phyloP scores from a whole-genome alignment of 495 filamentous ascomycete species.

The Penicillium atrosanguineum region DNA sequence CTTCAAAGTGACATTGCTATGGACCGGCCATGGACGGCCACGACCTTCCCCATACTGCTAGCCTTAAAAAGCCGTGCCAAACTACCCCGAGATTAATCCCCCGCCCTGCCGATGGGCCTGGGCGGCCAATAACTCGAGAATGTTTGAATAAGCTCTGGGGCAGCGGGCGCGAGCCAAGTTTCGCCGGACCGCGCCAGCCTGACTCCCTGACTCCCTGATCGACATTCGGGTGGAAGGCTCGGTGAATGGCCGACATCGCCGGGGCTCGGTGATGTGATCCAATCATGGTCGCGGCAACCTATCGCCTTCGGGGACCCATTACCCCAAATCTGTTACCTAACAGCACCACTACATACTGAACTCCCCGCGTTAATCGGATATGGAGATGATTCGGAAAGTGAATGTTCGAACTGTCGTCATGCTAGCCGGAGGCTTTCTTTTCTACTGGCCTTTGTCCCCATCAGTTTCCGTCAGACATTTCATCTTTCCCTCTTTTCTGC shows the following conservation, averaged over 20 bases:
- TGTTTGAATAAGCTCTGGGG: constrained; percentile 17
- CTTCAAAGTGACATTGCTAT: too few species aligned
- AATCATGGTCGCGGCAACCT: constrained; percentile 12
- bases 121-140: constrained; percentile 1
- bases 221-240: background rate
- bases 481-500: background rate
- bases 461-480: background rate
- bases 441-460: constrained; percentile 7
- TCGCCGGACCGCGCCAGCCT: constrained; percentile 7
- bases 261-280: constrained; percentile 12
- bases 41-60: constrained; percentile 1
- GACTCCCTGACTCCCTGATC: constrained; percentile 8
- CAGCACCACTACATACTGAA: background rate
- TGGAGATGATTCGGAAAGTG: constrained; percentile 14
- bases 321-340: constrained; percentile 33
- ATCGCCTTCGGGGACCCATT: constrained; percentile 11
- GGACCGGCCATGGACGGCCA: background rate
- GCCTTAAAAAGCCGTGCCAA: constrained; percentile 1
- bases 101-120: background rate
- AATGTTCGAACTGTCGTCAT: constrained; percentile 16
- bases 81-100: constrained; percentile 8
- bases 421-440: background rate
- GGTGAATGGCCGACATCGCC: constrained; percentile 17
- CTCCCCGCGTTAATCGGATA: constrained; percentile 14
- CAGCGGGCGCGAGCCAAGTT: background rate